Conservation (phyloP, 169 alveolate genomes). For the Plasmodium adleri region DNA sequence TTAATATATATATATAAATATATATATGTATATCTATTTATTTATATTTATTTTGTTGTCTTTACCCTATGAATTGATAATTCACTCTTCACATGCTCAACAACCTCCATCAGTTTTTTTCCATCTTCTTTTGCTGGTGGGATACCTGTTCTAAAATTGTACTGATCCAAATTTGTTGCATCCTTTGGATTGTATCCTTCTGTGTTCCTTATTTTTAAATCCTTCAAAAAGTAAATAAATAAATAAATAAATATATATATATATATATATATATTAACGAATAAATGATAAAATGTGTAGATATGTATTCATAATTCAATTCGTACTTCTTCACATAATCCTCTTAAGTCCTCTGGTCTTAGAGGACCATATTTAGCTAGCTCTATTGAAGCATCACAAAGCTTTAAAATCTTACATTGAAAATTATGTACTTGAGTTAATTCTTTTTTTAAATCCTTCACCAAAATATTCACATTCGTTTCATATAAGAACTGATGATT, state of each 20-base stretch:
- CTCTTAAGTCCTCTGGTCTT: slow-evolving; percentile 95
- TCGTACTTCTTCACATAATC: slow-evolving; percentile 92
- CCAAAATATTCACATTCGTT: slow-evolving; percentile 82
- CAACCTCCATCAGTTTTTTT: slow-evolving; percentile 88
- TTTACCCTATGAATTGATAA: slow-evolving; percentile 86
- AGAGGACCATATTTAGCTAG: slow-evolving; percentile 94
- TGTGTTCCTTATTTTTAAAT: slow-evolving; percentile 83
- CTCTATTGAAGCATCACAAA: slow-evolving; percentile 90
- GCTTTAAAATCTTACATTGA: slow-evolving; percentile 88
- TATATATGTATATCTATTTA: neutral
- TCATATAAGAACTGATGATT: slow-evolving; percentile 92
- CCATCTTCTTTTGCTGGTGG: slow-evolving; percentile 92
- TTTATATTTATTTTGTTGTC: neutral
- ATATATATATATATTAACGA: neutral
- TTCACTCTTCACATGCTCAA: slow-evolving; percentile 88
- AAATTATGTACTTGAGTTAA: slow-evolving; percentile 85
- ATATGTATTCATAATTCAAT: neutral
- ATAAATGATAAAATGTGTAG: neutral
- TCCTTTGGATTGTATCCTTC: slow-evolving; percentile 89
- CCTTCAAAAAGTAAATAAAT: slow-evolving; percentile 28
- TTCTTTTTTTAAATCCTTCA: slow-evolving; percentile 84
- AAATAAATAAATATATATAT: neutral
- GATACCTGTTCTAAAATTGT: slow-evolving; percentile 94
- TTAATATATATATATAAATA: neutral
- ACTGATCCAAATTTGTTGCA: slow-evolving; percentile 92